A percentile compares a stretch with the other conserved stretches of the same genome.
Conservation (phyloP, 176 grass and related monocot species). For the Cenchrus americanus region DNA sequence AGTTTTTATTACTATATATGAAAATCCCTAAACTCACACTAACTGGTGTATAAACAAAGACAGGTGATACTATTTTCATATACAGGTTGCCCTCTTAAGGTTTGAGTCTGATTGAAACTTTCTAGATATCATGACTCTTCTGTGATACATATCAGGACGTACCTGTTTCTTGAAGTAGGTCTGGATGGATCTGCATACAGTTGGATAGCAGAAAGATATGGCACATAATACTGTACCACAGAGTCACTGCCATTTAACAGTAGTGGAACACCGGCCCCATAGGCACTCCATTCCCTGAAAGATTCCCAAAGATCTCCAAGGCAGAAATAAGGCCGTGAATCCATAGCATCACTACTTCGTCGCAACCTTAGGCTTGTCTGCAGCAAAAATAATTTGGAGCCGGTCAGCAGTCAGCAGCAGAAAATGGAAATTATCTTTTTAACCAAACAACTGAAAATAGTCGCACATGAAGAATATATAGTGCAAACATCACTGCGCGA, state of each 20-base stretch:
- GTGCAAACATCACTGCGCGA: conserved; percentile 8
- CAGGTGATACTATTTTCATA: background rate
- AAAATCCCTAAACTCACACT: conserved; percentile 3
- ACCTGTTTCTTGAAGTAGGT: conserved; percentile 64
- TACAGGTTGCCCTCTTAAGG: background rate
- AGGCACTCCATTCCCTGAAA: conserved; percentile 97
- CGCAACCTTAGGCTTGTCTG: conserved; percentile 64
- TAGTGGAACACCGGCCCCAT: conserved; percentile 91
- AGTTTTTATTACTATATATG: conserved; percentile 18
- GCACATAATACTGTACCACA: conserved; percentile 93
- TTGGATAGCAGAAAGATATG: conserved; percentile 94
- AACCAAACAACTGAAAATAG: background rate
- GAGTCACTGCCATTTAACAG: conserved; percentile 79
- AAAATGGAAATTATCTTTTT: background rate
- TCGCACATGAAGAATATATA: background rate
- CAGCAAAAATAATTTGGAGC: background rate
- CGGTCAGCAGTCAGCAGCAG: background rate
- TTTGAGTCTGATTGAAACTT: background rate
- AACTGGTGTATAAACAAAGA: background rate
- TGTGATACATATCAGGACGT: background rate
- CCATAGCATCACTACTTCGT: conserved; percentile 48
- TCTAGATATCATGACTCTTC: background rate
- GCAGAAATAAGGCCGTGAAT: conserved; percentile 61
- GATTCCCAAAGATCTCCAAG: conserved; percentile 95
- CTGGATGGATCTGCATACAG: conserved; percentile 66